Percentiles rank a stretch among this genome's conserved stretches.
phyloP scores from a whole-genome alignment of 345 rosid species.

The Raphanus sativus region DNA sequence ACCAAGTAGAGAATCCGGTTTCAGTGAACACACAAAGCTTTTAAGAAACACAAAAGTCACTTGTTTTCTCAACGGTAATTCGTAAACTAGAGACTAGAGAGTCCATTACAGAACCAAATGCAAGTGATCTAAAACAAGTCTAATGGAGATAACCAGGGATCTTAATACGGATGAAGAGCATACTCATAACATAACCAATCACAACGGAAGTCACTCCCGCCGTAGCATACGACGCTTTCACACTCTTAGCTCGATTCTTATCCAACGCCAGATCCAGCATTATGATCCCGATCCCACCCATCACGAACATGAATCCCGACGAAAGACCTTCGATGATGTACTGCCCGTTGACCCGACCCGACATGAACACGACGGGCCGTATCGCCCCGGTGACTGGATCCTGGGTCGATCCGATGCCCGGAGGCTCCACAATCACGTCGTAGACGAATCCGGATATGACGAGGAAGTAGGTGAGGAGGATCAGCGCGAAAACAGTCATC shows the following conservation, averaged over 20 bases:
- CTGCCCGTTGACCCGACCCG: slow-evolving; percentile 93
- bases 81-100: slow-evolving; percentile 1
- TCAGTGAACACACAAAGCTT: background rate
- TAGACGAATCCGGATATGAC: slow-evolving; percentile 90
- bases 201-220: slow-evolving; percentile 74
- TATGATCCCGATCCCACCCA: slow-evolving; percentile 85
- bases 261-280: slow-evolving; percentile 88
- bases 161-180: slow-evolving; percentile 95
- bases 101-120: slow-evolving; percentile 8
- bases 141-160: slow-evolving; percentile 84
- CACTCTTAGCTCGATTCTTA: slow-evolving; percentile 76
- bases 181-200: slow-evolving; percentile 82
- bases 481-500: slow-evolving; percentile 76
- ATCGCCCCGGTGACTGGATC: slow-evolving; percentile 84
- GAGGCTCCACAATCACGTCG: slow-evolving; percentile 95
- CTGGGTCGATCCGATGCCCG: slow-evolving; percentile 93
- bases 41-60: background rate
- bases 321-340: slow-evolving; percentile 98
- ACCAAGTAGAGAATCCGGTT: slow-evolving; percentile 3
- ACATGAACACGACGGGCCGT: slow-evolving; percentile 85
- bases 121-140: background rate
- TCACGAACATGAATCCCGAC: slow-evolving; percentile 92
- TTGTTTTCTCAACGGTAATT: background rate
- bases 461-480: slow-evolving; percentile 94
- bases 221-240: slow-evolving; percentile 74